These are phyloP conservation scores for Fusarium proliferatum DNA, from an alignment of 2,329 filamentous ascomycete genomes.

Conservation along the genomic window DNA sequence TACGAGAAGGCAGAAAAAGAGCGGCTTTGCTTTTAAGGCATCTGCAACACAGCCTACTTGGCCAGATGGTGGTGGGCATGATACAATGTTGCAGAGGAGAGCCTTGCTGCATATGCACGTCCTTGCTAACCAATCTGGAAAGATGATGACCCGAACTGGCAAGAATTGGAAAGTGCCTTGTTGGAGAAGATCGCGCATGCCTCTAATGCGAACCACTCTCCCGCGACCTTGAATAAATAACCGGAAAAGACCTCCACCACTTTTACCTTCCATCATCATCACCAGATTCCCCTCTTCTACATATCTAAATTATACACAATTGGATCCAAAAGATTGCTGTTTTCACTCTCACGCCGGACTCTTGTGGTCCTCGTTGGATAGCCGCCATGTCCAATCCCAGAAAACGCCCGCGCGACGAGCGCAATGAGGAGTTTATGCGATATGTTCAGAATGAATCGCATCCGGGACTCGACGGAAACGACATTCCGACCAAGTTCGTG, in stretches of 20 bases:
- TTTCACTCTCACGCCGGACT: not conserved
- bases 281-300: not conserved
- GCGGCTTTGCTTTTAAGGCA: not conserved
- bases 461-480: not conserved
- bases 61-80: not conserved
- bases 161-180: not conserved
- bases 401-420: not conserved
- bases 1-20: not conserved
- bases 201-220: not conserved
- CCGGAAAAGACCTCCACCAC: not conserved
- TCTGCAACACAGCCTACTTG: not conserved
- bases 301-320: not conserved
- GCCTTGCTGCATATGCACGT: constrained; percentile 1
- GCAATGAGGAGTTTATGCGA: constrained; percentile 1
- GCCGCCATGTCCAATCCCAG: not conserved
- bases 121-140: not conserved
- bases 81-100: not conserved
- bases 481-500: not conserved
- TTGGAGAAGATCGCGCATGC: not conserved
- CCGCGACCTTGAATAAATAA: not conserved
- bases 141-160: not conserved
- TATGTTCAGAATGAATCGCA: not conserved
- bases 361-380: not conserved
- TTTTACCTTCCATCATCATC: not conserved
- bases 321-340: not conserved